A percentile compares a stretch with the other conserved stretches of the same genome.
Evolutionary conservation across 176 grass and related monocot genomes (phyloP).

Genomic region (Musa schizocarpa): DNA sequence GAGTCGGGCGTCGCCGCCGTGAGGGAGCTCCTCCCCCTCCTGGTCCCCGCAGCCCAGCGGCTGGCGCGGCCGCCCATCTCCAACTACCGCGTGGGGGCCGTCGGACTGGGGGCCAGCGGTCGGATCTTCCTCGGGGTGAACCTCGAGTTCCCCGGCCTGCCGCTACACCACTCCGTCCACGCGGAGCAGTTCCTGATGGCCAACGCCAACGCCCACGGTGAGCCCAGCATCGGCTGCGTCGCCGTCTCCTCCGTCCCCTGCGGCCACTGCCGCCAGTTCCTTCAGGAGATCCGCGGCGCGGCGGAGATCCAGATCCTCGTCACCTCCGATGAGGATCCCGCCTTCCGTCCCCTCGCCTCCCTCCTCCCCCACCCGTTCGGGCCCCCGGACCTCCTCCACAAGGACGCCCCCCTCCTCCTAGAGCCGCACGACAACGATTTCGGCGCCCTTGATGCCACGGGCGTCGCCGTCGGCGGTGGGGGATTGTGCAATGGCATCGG

Average conservation of each 20-base stretch:
- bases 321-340: slow-evolving; percentile 45
- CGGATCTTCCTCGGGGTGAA: slow-evolving; percentile 77
- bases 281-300: slow-evolving; percentile 81
- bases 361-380: slow-evolving; percentile 42
- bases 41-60: slow-evolving; percentile 55
- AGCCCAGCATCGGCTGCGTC: slow-evolving; percentile 50
- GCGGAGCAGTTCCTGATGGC: slow-evolving; percentile 83
- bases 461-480: not conserved
- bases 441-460: slow-evolving; percentile 11
- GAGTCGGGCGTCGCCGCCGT: slow-evolving; percentile 32
- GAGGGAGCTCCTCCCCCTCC: slow-evolving; percentile 59
- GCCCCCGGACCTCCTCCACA: slow-evolving; percentile 57
- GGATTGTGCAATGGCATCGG: slow-evolving; percentile 12
- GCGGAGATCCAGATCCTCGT: slow-evolving; percentile 57
- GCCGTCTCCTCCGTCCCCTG: slow-evolving; percentile 89
- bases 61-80: slow-evolving; percentile 57
- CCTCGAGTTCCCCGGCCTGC: slow-evolving; percentile 62
- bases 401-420: slow-evolving; percentile 53
- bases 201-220: slow-evolving; percentile 64
- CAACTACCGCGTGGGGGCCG: slow-evolving; percentile 64
- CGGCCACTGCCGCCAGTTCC: slow-evolving; percentile 93
- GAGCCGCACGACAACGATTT: slow-evolving; percentile 67
- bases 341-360: slow-evolving; percentile 46
- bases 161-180: slow-evolving; percentile 65
- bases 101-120: slow-evolving; percentile 67